A percentile compares a stretch with the other conserved stretches of the same genome.
Evolutionary conservation across 306 rosid species (phyloP).

Genomic region (Amphicarpaea edgeworthii): DNA sequence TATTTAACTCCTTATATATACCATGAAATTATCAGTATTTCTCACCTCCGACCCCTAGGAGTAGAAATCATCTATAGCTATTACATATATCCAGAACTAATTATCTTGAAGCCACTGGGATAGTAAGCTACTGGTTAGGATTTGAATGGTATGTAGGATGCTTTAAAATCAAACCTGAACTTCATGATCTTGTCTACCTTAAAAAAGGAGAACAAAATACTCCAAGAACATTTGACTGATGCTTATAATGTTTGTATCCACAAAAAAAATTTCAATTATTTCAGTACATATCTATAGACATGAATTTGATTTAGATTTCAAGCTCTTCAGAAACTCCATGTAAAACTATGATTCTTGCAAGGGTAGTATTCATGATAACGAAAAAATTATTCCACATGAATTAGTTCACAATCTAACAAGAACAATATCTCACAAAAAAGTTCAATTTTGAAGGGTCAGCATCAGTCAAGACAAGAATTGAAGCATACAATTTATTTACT

Average conservation of each 20-base stretch:
- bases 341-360: constrained; percentile 20
- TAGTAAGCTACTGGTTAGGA: not conserved
- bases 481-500: not conserved
- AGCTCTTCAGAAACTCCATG: not conserved
- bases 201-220: constrained; percentile 3
- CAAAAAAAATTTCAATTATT: constrained; percentile 4
- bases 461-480: not conserved
- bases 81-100: constrained; percentile 26
- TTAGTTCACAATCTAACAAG: constrained; percentile 5
- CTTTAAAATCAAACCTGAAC: constrained; percentile 9
- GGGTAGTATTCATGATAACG: not conserved
- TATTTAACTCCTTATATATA: not conserved
- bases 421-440: not conserved
- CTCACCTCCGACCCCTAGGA: not conserved
- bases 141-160: not conserved
- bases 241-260: constrained; percentile 16
- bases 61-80: constrained; percentile 4
- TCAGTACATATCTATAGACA: constrained; percentile 17
- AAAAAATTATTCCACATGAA: constrained; percentile 1
- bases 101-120: not conserved
- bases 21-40: not conserved
- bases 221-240: constrained; percentile 1
- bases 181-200: not conserved
- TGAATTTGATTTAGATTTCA: not conserved
- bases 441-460: not conserved